These are phyloP conservation scores for Salinomyces thailandicus DNA, from an alignment of 2,329 filamentous ascomycete genomes.

Conservation along the genomic window DNA sequence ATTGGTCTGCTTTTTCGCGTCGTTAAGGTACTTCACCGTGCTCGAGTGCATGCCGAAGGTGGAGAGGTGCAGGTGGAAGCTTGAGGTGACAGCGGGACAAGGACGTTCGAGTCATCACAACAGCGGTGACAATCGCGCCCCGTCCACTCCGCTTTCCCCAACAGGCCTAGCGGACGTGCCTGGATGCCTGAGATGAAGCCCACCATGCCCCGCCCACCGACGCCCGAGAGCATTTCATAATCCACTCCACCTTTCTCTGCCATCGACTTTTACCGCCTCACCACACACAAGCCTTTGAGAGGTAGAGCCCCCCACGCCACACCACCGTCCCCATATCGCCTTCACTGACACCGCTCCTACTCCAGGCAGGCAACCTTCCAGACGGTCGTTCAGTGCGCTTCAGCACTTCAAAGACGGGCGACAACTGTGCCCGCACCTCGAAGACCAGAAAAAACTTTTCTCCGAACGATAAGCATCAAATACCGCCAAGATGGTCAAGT, in stretches of 20 bases:
- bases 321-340: conserved; percentile 1
- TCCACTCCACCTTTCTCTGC: neutral
- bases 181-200: neutral
- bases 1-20: too few relatives aligned
- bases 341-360: conserved; percentile 23
- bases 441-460: conserved; percentile 16
- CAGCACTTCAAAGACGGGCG: conserved; percentile 15
- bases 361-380: conserved; percentile 19
- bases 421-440: conserved; percentile 10
- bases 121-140: too few relatives aligned
- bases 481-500: conserved; percentile 99
- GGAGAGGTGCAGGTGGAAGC: too few relatives aligned
- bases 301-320: conserved; percentile 7
- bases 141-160: too few relatives aligned
- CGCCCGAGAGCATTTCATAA: neutral
- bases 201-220: too few relatives aligned
- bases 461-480: conserved; percentile 29
- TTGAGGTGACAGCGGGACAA: too few relatives aligned
- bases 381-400: conserved; percentile 14
- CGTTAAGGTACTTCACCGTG: too few relatives aligned
- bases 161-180: too few relatives aligned
- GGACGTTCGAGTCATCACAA: too few relatives aligned
- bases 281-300: conserved; percentile 15
- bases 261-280: conserved; percentile 1
- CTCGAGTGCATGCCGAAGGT: too few relatives aligned